Evolutionary conservation across 108 stramenopile genomes (phyloP), one percentile per base, ranked within the genome.

Genomic region (Pseudonitzschia delicatissima): DNA sequence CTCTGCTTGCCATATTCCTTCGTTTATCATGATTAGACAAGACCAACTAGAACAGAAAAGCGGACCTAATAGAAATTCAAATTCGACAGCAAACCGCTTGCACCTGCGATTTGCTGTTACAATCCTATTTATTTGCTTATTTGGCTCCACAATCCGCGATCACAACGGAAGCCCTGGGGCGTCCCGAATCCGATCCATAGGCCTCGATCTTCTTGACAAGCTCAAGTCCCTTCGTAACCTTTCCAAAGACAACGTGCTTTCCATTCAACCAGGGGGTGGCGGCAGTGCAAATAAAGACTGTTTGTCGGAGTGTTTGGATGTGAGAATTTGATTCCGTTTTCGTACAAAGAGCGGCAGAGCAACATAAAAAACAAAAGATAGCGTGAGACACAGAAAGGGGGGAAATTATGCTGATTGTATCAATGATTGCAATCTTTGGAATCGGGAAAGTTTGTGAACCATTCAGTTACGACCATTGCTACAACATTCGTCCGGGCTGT

Each of bases 261-360:
- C 99, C 99, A 80, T 99, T 97, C 53, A 99, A 75, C 87, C 93
- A 94, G 6, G 94, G 93, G n/a, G 93, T 93, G 18, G 87, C 75
- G 23, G 83, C 96, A n/a, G 96, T 96, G 78, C 92, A 94, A 73
- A 99, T 93, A 69, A 99, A 99, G 79, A 99, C 72, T 73, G 31
- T 4, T 53, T 21, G 52, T 53, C 26, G 18, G 52, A 11, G 4
- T 15, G 20, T 21, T 48, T 23, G n/a, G 4, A 5, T 7, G 47
- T 5, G 3, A 4, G 3, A 6, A 48, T 18, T 48, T 18, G 8
- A 17, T 48, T 18, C 23, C 20, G 17, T 21, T 18, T 21, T 5
- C 4, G 15, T 45, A 45, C 20, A 39, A 39, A 11, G 11, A 39
- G 37, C 6, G 11, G 8, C 11, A 11, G 11, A 39, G 6, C 37